Evolutionary conservation across 352 stramenopile species (phyloP), one percentile per base, ranked within the genome.

Genomic region (Chloridella minuta): DNA sequence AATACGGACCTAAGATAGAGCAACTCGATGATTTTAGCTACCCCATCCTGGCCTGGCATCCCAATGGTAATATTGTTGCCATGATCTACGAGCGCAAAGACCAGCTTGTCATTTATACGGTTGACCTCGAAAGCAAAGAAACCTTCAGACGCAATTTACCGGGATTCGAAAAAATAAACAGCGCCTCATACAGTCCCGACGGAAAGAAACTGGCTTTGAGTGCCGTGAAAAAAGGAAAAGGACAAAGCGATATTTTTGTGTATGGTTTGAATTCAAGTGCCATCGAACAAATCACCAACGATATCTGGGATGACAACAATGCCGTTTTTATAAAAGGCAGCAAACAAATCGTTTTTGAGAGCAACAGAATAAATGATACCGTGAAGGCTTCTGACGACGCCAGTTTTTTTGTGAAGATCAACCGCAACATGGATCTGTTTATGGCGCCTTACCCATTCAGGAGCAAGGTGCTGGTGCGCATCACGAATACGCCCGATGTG

Each of bases 261-360:
- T 66, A 18, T n/a, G 40, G 40, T 18, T 66, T 66, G n/a, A 66
- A 66, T 66, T 18, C 40, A 10, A 66, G 40, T 66, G 40, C 40
- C 40, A 66, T 66, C n/a, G 40, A 66, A 66, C 40, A 66, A 66
- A 18, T 66, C 10, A 66, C 40, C 40, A 66, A 66, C 40, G 40
- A 66, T 66, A 66, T n/a, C 40, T 66, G 40, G 40, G 40, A 66
- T 66, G 40, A 66, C n/a, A 10, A 66, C 40, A 10, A 66, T 66
- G 10, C 40, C 10, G 40, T 66, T 66, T 66, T 66, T 66, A n/a
- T 66, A 66, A 66, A n/a, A 66, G 40, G 40, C 10, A 18, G 10
- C n/a, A 66, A 66, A 66, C 40, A 66, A 66, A 66, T 66, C n/a
- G 40, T 66, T 66, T 66, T 66, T 66, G 40, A 66, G n/a, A 66